Base-by-base conservation (phyloP, 2,329 filamentous ascomycete species). In the Nigrospora sphaerica region DNA sequence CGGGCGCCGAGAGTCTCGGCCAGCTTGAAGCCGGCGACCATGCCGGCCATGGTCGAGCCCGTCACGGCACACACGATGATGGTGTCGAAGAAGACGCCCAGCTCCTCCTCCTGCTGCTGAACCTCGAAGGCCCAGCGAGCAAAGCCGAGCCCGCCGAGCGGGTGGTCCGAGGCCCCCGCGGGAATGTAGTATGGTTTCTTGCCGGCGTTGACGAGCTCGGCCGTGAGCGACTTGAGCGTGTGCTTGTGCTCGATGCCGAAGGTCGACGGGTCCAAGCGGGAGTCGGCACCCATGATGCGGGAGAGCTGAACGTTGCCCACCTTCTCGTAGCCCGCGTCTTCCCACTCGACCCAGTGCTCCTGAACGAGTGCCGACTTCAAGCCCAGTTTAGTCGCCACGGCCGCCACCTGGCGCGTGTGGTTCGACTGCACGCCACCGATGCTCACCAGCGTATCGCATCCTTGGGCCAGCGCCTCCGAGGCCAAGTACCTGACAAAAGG, bases 261-360 rank as follows among this genome's bases (percentile, higher is more conserved):
- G 0, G 64, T 64, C 0, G 77, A 77, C 0, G 74, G 68, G 56
- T 84, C 78, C 0, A 86, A 71, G 1, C 75, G 67, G 16, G 83
- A 74, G 51, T 86, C 78, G 1, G 80, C 81, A 39, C 77, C 77
- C 81, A 86, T 85, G 18, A 86, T 69, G 1, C 81, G 71, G 3
- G 80, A 82, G 3, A 88, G 72, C 64, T 88, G 81, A 52, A 88
- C 82, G 66, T 88, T 88, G 51, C 85, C 85, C 9, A 84, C 83
- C 52, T 72, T 74, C 17, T 76, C 75, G 58, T 86, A 86, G 10
- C 71, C 74, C 1, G 69, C 62, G 52, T 83, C 79, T 1, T 67
- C 60, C 73, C 77, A 81, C 34, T 81, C 73, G 0, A 86, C 83
- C 83, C 83, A 86, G 58, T 82, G 72, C 64, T 86, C 83, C 62